Evolutionary conservation across 441 rosid genomes (phyloP).

Genomic region (Isatis lusitanica): DNA sequence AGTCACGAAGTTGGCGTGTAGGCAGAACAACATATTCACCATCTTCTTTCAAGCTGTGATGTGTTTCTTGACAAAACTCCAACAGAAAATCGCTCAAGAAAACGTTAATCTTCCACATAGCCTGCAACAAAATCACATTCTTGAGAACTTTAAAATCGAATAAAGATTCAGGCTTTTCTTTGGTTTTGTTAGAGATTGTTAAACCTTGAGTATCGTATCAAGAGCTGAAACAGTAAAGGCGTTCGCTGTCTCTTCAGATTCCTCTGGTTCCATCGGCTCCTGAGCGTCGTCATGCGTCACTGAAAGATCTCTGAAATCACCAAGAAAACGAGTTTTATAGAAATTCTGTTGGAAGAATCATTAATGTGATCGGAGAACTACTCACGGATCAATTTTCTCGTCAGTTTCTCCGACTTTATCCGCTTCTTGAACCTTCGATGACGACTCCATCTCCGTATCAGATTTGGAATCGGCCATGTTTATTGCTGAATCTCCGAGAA

Average conservation of each 20-base stretch:
- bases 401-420: neutral
- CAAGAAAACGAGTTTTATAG: neutral
- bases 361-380: neutral
- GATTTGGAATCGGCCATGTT: neutral
- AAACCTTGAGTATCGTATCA: conserved; percentile 16
- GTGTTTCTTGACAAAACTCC: neutral
- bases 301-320: neutral
- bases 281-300: neutral
- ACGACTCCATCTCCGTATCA: neutral
- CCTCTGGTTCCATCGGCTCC: neutral
- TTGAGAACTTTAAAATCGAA: neutral
- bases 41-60: neutral
- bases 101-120: neutral
- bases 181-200: neutral
- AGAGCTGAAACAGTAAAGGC: conserved; percentile 15
- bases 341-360: neutral
- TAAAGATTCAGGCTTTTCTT: neutral
- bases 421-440: neutral
- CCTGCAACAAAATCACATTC: conserved; percentile 20
- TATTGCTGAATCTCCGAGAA: neutral
- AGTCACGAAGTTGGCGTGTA: neutral
- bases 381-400: neutral
- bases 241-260: neutral
- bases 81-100: neutral
- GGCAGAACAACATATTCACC: neutral